These are phyloP conservation scores for Myxozyma neglecta DNA, from an alignment of 805 yeast species.

Conservation along the genomic window DNA sequence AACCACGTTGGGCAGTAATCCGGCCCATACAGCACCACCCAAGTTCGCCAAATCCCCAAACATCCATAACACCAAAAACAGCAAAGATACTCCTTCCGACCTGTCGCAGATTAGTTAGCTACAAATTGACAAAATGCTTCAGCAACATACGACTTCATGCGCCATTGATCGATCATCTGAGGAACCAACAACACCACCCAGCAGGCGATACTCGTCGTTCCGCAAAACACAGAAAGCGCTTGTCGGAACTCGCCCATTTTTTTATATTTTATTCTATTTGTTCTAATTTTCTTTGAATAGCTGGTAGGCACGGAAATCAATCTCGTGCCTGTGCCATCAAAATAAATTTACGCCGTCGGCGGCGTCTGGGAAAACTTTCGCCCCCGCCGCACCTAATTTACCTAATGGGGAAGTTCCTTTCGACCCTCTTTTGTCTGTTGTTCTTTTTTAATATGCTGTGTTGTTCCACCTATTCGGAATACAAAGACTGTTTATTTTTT, in stretches of 20 bases:
- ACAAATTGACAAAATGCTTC: neutral
- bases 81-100: conserved; percentile 73
- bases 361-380: too few species aligned
- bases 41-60: conserved; percentile 70
- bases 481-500: too few species aligned
- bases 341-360: too few species aligned
- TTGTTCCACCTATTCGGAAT: too few species aligned
- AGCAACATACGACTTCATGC: conserved; percentile 48
- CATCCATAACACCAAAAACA: conserved; percentile 68
- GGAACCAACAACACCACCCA: conserved; percentile 78
- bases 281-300: neutral
- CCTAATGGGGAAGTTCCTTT: too few species aligned
- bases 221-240: conserved; percentile 43
- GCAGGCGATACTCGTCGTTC: conserved; percentile 71
- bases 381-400: too few species aligned
- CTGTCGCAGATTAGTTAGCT: conserved; percentile 34
- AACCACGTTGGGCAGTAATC: conserved; percentile 65
- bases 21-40: conserved; percentile 68
- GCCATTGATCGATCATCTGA: conserved; percentile 79
- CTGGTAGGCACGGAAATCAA: too few species aligned
- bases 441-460: too few species aligned
- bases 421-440: too few species aligned
- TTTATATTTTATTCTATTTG: too few species aligned
- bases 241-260: neutral
- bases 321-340: too few species aligned